Base-by-base conservation (phyloP, 73 alveolate species). In the Halteria grandinella region DNA sequence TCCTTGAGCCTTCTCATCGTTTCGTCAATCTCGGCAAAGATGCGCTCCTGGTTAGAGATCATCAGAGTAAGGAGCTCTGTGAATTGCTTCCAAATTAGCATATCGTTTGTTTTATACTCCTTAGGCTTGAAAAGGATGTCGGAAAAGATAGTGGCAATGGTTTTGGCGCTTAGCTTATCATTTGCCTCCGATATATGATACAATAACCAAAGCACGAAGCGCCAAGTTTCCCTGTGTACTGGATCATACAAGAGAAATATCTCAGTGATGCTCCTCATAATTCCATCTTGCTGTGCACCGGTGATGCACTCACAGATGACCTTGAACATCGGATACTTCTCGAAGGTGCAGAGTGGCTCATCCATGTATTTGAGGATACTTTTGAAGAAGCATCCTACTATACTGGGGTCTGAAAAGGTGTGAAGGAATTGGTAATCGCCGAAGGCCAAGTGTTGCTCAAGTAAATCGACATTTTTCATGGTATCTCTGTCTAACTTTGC, bases 291-390 rank as follows among this genome's bases (percentile, higher is more conserved):
- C 5, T 53, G 5, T 6, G 20, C 29, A 7, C 48, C 29, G 12
- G 10, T 53, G 12, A n/a, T 18, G 12, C 29, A 25, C 8, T 53
- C 48, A 53, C 69, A 53, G 8, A 53, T 53, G 5, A 25, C 8
- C 29, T 53, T 53, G 47, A 53, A 53, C 15, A 39, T 39, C 15
- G 15, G 10, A 39, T 39, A 66, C 18, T 51, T 45, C 6, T 18
- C 27, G 31, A 15, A 34, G 3, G 63, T 66, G 32, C 80, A 66
- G 6, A 66, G 52, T 1, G 80, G 80, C 25, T 66, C 64, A 52
- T 41, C 80, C 80, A 66, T 66, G 47, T 47, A 66, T 34, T 66
- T 66, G 11, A 66, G 32, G 6, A 66, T 43, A 25, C 69, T 44
- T 25, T 66, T 66, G 17, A 66, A 66, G 28, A 14, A 66, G 69